These are phyloP conservation scores for Herpotrichia juniperi DNA, from an alignment of 2,329 filamentous ascomycete genomes.

Conservation along the genomic window DNA sequence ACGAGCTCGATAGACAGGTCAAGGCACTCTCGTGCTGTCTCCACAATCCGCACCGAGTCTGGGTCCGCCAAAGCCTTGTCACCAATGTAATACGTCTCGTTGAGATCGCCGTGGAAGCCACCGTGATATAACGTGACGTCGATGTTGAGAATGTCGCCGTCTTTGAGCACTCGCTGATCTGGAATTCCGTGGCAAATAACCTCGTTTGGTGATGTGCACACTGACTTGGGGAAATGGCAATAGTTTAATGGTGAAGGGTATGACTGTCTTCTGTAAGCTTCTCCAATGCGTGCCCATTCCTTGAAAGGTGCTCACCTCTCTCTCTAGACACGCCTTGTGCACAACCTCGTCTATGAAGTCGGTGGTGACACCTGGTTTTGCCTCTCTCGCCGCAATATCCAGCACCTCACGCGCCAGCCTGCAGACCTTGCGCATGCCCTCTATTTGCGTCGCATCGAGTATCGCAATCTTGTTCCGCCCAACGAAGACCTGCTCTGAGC, in stretches of 20 bases:
- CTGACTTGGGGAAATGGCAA: constrained; percentile 94
- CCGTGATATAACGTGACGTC: constrained; percentile 94
- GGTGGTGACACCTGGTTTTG: constrained; percentile 91
- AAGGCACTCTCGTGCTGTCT: constrained; percentile 86
- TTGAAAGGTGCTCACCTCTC: constrained; percentile 69
- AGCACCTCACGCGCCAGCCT: constrained; percentile 86
- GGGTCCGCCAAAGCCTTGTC: constrained; percentile 83
- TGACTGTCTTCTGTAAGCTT: constrained; percentile 62
- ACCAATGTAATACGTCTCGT: constrained; percentile 98
- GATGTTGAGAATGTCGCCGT: constrained; percentile 97
- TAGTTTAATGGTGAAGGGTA: constrained; percentile 97
- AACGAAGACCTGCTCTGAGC: constrained; percentile 67
- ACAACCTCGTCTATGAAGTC: constrained; percentile 95
- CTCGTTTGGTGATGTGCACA: constrained; percentile 95
- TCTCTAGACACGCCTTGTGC: constrained; percentile 91
- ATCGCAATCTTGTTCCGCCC: constrained; percentile 83
- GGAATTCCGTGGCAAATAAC: constrained; percentile 99
- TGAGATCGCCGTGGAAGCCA: constrained; percentile 94
- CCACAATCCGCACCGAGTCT: constrained; percentile 87
- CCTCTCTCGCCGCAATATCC: constrained; percentile 83
- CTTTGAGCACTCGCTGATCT: constrained; percentile 82
- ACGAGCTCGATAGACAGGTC: constrained; percentile 90
- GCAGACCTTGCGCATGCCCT: constrained; percentile 93
- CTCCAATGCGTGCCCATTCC: not conserved
- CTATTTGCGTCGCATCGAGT: constrained; percentile 78